These are phyloP conservation scores for Globisporangium recalcitrans DNA, from an alignment of 352 stramenopile species.

Conservation along the genomic window DNA sequence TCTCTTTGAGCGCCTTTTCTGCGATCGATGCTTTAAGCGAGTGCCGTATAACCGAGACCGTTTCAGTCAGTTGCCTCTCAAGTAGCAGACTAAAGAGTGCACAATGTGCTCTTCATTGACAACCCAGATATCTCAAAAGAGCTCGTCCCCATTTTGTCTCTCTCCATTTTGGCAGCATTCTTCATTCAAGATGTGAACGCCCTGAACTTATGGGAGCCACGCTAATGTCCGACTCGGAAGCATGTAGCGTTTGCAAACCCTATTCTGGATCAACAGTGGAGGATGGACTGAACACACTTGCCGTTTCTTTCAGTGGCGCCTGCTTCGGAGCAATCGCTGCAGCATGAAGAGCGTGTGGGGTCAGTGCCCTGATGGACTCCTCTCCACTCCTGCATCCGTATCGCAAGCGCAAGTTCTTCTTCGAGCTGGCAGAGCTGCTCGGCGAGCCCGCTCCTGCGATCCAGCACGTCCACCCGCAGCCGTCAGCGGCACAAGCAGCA, in stretches of 20 bases:
- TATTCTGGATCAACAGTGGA: not conserved
- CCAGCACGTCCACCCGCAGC: constrained; percentile 27
- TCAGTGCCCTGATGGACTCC: not conserved
- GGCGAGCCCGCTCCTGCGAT: constrained; percentile 32
- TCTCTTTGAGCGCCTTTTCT: too few species aligned
- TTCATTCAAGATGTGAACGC: constrained; percentile 5
- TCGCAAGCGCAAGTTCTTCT: constrained; percentile 80
- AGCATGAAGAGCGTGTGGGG: not conserved
- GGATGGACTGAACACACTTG: not conserved
- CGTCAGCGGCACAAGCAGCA: not conserved
- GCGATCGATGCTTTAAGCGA: too few species aligned
- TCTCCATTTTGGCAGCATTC: too few species aligned
- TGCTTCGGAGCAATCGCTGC: not conserved
- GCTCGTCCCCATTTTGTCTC: too few species aligned
- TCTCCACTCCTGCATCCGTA: constrained; percentile 38
- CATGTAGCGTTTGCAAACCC: not conserved
- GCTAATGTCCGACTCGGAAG: too few species aligned
- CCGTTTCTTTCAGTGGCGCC: not conserved
- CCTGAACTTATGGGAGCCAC: not conserved
- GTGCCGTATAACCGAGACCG: too few species aligned
- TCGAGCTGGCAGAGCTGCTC: constrained; percentile 46
- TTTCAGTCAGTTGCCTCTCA: too few species aligned
- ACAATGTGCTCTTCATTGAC: too few species aligned
- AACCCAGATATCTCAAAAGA: too few species aligned
- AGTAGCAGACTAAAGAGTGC: too few species aligned